Evolutionary conservation across 768 basidiomycete species (phyloP).

Genomic region (Boletus subcaerulescens): DNA sequence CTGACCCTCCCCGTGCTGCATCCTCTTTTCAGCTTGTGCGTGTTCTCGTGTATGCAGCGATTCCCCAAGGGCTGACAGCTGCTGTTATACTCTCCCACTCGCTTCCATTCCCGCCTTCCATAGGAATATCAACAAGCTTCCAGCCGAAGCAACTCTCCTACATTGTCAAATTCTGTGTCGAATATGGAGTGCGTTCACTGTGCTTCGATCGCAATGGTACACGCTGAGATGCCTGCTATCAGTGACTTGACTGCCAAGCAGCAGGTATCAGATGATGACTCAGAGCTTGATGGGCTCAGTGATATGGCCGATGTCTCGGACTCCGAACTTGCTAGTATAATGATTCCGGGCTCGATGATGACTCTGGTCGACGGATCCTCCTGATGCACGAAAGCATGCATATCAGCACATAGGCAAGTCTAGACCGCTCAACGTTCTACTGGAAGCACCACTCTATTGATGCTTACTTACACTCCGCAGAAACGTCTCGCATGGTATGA

Average conservation of each 20-base stretch:
- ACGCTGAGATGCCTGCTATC: not conserved
- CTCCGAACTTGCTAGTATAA: no score
- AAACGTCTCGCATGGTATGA: no score
- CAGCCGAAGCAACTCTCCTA: not conserved
- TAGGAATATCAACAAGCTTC: not conserved
- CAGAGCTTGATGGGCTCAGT: not conserved
- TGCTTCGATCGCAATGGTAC: not conserved
- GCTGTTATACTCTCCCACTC: no score
- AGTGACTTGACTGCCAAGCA: not conserved
- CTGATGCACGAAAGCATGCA: no score
- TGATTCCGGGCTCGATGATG: not conserved
- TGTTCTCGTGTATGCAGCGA: not conserved
- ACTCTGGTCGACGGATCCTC: no score
- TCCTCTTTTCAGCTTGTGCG: not conserved
- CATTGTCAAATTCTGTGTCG: not conserved
- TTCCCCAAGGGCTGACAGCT: no score
- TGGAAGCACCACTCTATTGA: no score
- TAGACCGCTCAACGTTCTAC: no score
- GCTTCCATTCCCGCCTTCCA: no score
- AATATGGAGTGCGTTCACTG: not conserved
- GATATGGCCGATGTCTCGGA: no score
- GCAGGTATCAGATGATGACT: not conserved
- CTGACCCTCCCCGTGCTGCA: not conserved
- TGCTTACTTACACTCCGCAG: no score
- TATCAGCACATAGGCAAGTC: no score